phyloP scores from a whole-genome alignment of 2,329 filamentous ascomycete species.

The Exophiala lecanii-corni region DNA sequence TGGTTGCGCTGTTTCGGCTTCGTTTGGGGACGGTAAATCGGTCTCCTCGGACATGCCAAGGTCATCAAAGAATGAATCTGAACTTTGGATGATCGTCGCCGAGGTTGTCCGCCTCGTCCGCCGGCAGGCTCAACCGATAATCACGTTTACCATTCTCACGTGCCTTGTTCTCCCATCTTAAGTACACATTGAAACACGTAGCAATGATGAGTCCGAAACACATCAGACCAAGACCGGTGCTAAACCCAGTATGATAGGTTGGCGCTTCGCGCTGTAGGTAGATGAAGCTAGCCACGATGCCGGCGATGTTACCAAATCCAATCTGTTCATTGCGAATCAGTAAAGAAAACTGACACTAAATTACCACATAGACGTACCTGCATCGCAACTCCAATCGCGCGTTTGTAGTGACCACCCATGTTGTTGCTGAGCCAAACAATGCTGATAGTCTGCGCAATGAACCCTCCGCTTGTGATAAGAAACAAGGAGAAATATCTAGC shows the following conservation, averaged over 20 bases:
- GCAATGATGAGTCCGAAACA: slow-evolving; percentile 32
- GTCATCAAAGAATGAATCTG: slow-evolving; percentile 31
- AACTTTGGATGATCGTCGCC: slow-evolving; percentile 34
- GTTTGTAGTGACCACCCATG: slow-evolving; percentile 28
- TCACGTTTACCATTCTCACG: slow-evolving; percentile 28
- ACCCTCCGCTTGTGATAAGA: slow-evolving; percentile 28
- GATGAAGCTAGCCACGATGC: slow-evolving; percentile 36
- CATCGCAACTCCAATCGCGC: slow-evolving; percentile 27
- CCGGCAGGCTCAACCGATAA: slow-evolving; percentile 22
- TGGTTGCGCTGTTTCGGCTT: no score
- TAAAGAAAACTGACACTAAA: no score
- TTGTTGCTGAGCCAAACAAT: slow-evolving; percentile 30
- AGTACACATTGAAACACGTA: slow-evolving; percentile 29
- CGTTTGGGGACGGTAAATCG: no score
- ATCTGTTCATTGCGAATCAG: slow-evolving; percentile 19
- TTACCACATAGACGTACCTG: no score
- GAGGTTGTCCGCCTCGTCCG: slow-evolving; percentile 28
- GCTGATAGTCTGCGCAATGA: slow-evolving; percentile 28
- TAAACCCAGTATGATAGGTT: slow-evolving; percentile 36
- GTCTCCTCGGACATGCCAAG: no score
- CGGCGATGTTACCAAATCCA: slow-evolving; percentile 29
- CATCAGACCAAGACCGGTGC: slow-evolving; percentile 32
- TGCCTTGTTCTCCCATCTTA: slow-evolving; percentile 31
- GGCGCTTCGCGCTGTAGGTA: slow-evolving; percentile 34
- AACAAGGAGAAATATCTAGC: slow-evolving; percentile 29